phyloP scores from a whole-genome alignment of 768 basidiomycete genomes.

The Floccularia luteovirens region DNA sequence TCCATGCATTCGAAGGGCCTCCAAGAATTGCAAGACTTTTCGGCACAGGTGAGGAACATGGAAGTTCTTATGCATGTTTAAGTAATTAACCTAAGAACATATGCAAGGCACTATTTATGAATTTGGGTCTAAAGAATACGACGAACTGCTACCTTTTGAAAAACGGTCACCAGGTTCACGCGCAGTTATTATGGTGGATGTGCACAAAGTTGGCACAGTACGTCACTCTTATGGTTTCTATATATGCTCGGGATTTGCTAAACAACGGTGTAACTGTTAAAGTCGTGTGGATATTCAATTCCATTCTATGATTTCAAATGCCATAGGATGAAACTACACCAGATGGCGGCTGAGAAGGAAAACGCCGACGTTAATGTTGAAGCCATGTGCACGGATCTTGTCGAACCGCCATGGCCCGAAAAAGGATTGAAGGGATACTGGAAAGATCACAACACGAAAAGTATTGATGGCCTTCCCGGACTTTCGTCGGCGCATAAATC shows the following conservation, averaged over 20 bases:
- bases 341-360: slow-evolving; percentile 28
- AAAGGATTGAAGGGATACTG: slow-evolving; percentile 46
- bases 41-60: slow-evolving; percentile 35
- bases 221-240: slow-evolving; percentile 6
- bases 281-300: slow-evolving; percentile 57
- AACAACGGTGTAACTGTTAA: background rate
- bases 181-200: slow-evolving; percentile 45
- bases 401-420: slow-evolving; percentile 12
- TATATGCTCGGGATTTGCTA: background rate
- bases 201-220: slow-evolving; percentile 43
- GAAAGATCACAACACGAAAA: slow-evolving; percentile 31
- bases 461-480: slow-evolving; percentile 46
- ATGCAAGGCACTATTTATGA: slow-evolving; percentile 43
- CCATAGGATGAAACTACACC: slow-evolving; percentile 39
- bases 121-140: slow-evolving; percentile 49
- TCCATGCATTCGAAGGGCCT: slow-evolving; percentile 53
- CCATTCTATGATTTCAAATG: slow-evolving; percentile 45
- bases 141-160: slow-evolving; percentile 33
- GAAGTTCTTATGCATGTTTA: background rate
- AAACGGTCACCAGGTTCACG: slow-evolving; percentile 46
- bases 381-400: slow-evolving; percentile 2
- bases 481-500: slow-evolving; percentile 20
- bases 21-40: slow-evolving; percentile 54
- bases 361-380: slow-evolving; percentile 21
- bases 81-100: background rate